Conservation (phyloP, 2,329 filamentous ascomycete genomes). For the Cyanodermella asteris region DNA sequence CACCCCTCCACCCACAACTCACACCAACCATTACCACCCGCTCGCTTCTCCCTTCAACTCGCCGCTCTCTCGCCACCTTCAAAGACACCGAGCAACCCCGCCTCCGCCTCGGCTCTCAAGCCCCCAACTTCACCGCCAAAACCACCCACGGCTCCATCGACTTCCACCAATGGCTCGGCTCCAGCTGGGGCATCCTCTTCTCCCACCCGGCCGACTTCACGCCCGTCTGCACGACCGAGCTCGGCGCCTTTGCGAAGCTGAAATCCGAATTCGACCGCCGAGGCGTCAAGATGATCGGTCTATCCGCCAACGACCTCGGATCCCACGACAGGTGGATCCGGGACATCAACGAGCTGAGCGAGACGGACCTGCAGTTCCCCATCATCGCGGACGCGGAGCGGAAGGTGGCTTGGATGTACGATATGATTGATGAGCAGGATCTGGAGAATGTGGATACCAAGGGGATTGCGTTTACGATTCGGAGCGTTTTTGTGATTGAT, state of each 20-base stretch:
- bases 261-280: constrained; percentile 73
- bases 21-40: not conserved
- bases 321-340: constrained; percentile 78
- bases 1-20: not conserved
- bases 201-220: constrained; percentile 73
- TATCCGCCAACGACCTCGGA: constrained; percentile 59
- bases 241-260: constrained; percentile 78
- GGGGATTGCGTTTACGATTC: constrained; percentile 81
- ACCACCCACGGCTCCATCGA: constrained; percentile 59
- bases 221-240: constrained; percentile 86
- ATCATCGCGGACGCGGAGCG: constrained; percentile 66
- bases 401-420: constrained; percentile 53
- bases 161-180: constrained; percentile 62
- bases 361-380: constrained; percentile 49
- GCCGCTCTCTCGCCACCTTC: constrained; percentile 5
- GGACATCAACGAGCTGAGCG: constrained; percentile 63
- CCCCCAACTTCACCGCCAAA: constrained; percentile 67
- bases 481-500: constrained; percentile 86
- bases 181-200: constrained; percentile 66
- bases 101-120: constrained; percentile 42
- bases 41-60: constrained; percentile 1
- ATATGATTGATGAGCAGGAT: constrained; percentile 71
- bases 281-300: constrained; percentile 74
- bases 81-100: constrained; percentile 11
- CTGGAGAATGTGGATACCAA: constrained; percentile 60